Base-by-base conservation (phyloP, 2,329 filamentous ascomycete species). In the Phaeophleospora eucalypticola region DNA sequence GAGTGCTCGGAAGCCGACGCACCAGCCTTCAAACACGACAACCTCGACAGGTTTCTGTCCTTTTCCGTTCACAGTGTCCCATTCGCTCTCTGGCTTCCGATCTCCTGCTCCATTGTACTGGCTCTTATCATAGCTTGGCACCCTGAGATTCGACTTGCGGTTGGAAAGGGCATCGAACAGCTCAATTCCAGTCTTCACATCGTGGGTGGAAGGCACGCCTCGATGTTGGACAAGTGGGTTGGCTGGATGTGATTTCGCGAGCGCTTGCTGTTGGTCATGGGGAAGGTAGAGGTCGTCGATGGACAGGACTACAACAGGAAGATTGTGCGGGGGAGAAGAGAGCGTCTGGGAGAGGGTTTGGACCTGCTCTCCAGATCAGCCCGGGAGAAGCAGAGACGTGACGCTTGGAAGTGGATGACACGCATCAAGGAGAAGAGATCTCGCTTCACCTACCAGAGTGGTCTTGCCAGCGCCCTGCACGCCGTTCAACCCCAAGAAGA, bases 391-490 rank as follows among this genome's bases (percentile, higher is more conserved):
- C 24, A 12, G 24, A 12, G 6, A 29, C 12, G 24, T 29, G 24
- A 12, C n/a, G n/a, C 6, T 7, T 7, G 24, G 24, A 29, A 12
- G 6, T 29, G 7, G 7, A 29, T 29, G 7, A 29, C 24, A 29
- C n/a, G 24, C 6, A 29, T 6, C 6, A 29, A 29, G 3, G 33
- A 29, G 24, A 24, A 27, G 39, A 24, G n/a, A 27, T 24, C 24
- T 27, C 17, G 6, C 6, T 16, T 27, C 47, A 58, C 74, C 64
- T 65, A 81, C 89, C 60, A 95, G 78, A 10, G 90, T 94, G 3
- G 90, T 94, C 73, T 97, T 96, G 57, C 91, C 91, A 32, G 87
- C 85, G 51, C 91, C 91, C 70, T 96, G 91, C 20, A 95, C 82
- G 51, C 90, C 91, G 60, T 94, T 95, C 60, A 97, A 78, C 38